Conservation (phyloP, 148 eudicot genomes). For the Cornus suecica region DNA sequence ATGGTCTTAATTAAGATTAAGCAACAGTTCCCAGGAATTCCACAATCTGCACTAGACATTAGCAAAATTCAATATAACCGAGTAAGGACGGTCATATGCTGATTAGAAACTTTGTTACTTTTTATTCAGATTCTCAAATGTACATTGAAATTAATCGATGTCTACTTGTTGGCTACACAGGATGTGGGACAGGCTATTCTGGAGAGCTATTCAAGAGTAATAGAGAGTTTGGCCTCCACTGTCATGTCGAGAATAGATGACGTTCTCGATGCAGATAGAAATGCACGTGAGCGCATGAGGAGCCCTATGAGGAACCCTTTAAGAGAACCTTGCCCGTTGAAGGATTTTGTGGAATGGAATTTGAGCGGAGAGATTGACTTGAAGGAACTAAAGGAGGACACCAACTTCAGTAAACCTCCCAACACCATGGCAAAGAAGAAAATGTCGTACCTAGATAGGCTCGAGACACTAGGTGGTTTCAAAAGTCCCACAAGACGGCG, state of each 20-base stretch:
- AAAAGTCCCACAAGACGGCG: slow-evolving; percentile 65
- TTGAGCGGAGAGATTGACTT: slow-evolving; percentile 34
- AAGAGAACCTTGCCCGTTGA: slow-evolving; percentile 25
- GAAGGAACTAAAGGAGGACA: slow-evolving; percentile 37
- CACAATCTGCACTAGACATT: slow-evolving; percentile 67
- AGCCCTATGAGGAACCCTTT: slow-evolving; percentile 30
- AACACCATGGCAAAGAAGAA: slow-evolving; percentile 39
- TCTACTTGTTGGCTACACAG: slow-evolving; percentile 29
- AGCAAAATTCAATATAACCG: slow-evolving; percentile 69
- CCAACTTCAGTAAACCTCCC: slow-evolving; percentile 30
- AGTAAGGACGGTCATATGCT: slow-evolving; percentile 29
- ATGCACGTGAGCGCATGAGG: too few species aligned
- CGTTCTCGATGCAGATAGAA: slow-evolving; percentile 67
- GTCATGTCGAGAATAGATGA: slow-evolving; percentile 78
- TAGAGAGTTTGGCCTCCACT: slow-evolving; percentile 74
- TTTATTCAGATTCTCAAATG: neutral
- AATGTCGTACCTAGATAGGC: slow-evolving; percentile 52
- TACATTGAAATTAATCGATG: neutral
- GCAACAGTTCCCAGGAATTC: slow-evolving; percentile 60
- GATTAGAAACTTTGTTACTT: neutral
- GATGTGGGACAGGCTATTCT: slow-evolving; percentile 73
- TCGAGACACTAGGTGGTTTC: slow-evolving; percentile 54
- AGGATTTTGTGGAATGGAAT: slow-evolving; percentile 75
- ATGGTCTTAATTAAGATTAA: slow-evolving; percentile 57
- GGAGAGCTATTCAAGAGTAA: slow-evolving; percentile 82